Percentiles rank a stretch among this genome's conserved stretches.
phyloP scores from a whole-genome alignment of 2,329 filamentous ascomycete species.

The Exserohilum turcica region DNA sequence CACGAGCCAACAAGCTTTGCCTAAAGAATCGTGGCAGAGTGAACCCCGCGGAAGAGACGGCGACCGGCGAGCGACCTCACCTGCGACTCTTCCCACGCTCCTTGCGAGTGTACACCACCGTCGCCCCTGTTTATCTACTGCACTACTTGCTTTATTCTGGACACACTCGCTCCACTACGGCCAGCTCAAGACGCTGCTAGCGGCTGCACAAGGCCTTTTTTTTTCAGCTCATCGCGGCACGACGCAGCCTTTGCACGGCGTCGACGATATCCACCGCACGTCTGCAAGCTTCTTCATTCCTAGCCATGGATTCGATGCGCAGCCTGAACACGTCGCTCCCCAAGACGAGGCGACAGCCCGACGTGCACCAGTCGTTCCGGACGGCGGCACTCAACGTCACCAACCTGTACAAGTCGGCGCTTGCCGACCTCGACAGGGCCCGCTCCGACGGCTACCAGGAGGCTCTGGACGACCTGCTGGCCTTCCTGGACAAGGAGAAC shows the following conservation, averaged over 20 bases:
- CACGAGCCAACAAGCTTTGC: conserved; percentile 1
- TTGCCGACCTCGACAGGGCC: conserved; percentile 74
- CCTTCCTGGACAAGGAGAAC: conserved; percentile 81
- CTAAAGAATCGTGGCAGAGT: conserved; percentile 10
- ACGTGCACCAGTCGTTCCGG: conserved; percentile 86
- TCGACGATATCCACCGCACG: not conserved
- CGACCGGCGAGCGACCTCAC: not conserved
- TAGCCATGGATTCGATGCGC: conserved; percentile 49
- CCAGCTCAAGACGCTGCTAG: not conserved
- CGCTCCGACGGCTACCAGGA: conserved; percentile 88
- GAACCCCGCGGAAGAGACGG: conserved; percentile 14
- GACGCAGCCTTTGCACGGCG: conserved; percentile 4
- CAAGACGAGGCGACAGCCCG: conserved; percentile 43
- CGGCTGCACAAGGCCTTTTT: conserved; percentile 5
- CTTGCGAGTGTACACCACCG: conserved; percentile 4
- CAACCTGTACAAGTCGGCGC: conserved; percentile 92
- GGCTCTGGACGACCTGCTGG: conserved; percentile 85
- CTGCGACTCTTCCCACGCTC: conserved; percentile 12
- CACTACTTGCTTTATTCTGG: not conserved
- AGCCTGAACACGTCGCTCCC: conserved; percentile 50
- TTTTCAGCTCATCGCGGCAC: conserved; percentile 7
- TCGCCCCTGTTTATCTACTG: conserved; percentile 1
- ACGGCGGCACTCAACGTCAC: conserved; percentile 91
- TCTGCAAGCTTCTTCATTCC: not conserved
- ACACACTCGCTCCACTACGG: not conserved